Conservation (phyloP, 1,139 yeast genomes). For the Candida glucosophila region DNA sequence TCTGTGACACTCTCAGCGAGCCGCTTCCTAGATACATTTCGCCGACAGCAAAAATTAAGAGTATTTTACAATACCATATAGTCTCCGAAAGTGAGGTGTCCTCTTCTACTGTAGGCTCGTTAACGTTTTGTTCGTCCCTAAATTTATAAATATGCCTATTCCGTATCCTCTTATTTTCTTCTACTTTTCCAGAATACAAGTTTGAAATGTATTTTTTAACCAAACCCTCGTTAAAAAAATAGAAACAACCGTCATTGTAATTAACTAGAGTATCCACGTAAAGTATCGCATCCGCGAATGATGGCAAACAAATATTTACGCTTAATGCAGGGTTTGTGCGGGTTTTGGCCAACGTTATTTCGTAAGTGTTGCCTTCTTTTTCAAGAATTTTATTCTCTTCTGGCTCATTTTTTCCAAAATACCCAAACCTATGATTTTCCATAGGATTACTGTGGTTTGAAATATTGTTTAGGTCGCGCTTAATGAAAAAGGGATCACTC, state of each 20-base stretch:
- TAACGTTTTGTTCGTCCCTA: too few relatives aligned
- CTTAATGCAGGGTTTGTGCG: constrained; percentile 60
- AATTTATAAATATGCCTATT: constrained; percentile 20
- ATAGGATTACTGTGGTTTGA: constrained; percentile 5
- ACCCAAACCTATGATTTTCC: too few relatives aligned
- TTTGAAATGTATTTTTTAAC: constrained; percentile 59
- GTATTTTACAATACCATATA: constrained; percentile 72
- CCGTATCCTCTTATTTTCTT: constrained; percentile 31
- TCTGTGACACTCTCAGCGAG: too few relatives aligned
- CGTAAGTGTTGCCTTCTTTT: constrained; percentile 68
- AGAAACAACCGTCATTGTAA: constrained; percentile 79
- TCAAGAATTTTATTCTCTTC: constrained; percentile 47
- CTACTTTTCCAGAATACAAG: constrained; percentile 42
- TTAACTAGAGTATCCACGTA: constrained; percentile 70
- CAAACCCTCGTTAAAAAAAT: constrained; percentile 75
- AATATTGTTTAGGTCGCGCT: constrained; percentile 10
- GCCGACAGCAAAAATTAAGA: constrained; percentile 75
- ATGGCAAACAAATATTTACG: constrained; percentile 63
- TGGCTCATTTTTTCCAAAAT: too few relatives aligned
- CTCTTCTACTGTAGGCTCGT: too few relatives aligned
- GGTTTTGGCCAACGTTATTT: constrained; percentile 59
- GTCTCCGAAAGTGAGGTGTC: constrained; percentile 61
- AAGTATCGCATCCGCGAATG: constrained; percentile 68
- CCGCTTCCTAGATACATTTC: constrained; percentile 80
- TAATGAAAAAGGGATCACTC: constrained; percentile 15